Evolutionary conservation across 805 yeast genomes (phyloP), one percentile per base, ranked within the genome.

Genomic region (Diddensiella santjacobensis): DNA sequence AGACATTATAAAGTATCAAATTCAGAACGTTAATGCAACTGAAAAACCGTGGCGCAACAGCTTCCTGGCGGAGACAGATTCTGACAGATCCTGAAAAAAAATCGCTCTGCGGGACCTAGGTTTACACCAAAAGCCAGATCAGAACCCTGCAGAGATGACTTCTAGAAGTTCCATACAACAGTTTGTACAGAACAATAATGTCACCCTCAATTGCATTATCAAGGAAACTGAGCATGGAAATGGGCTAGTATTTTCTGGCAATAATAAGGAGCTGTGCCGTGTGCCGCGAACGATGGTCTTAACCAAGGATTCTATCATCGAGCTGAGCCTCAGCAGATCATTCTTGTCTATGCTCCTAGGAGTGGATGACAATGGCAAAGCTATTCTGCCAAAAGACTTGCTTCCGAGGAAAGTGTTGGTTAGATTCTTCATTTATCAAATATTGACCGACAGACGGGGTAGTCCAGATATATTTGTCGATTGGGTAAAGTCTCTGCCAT

Each of bases 401-500:
- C 36, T 51, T 1, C 50, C 50, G n/a, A 47, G 53, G 33, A 47
- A 46, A 22, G 42, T 47, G 11, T 24, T 56, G 19, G n/a, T 39
- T 15, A 31, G 54, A 20, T 55, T 54, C 40, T 39, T 56, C 26
- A 8, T 52, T 18, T 54, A 49, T 33, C 51, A 45, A 45, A 52
- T 56, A 22, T 41, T 53, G 2, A 42, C 42, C 10, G 39, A 48
- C 8, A 42, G 52, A 4, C 30, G 46, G 36, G 56, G 58, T n/a
- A 47, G 48, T 6, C 52, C 56, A 3, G 59, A 58, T 33, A 39
- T 26, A 35, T 50, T 45, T 17, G 58, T 47, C 23, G 29, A 42
- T 2, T 64, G 64, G 54, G 40, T 64, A 15, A 49, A 47, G 29
- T 23, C 49, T n/a, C 51, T 65, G 22, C 69, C 69, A 1, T 53